A percentile compares a stretch with the other conserved stretches of the same genome.
Conservation (phyloP, 768 basidiomycete species). For the Mycena leptocephala region DNA sequence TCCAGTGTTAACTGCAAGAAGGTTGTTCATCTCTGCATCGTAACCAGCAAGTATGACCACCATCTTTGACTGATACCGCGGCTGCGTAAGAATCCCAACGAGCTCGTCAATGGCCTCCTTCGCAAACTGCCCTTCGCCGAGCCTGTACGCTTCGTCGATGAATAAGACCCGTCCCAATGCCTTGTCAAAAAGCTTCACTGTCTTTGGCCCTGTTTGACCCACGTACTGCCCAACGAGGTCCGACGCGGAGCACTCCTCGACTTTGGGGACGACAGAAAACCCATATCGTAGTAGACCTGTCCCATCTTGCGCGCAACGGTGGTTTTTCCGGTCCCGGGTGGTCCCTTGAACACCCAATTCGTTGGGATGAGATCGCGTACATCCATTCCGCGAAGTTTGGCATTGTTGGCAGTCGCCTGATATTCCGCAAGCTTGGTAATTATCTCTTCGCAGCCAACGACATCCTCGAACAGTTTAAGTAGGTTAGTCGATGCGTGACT, state of each 20-base stretch:
- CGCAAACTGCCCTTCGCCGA: constrained; percentile 74
- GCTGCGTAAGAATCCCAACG: constrained; percentile 74
- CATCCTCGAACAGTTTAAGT: constrained; percentile 71
- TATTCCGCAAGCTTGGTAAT: constrained; percentile 65
- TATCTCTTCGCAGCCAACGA: constrained; percentile 73
- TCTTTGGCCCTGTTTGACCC: constrained; percentile 83
- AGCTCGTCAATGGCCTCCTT: constrained; percentile 84
- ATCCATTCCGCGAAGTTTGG: constrained; percentile 61
- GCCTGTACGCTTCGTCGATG: constrained; percentile 81
- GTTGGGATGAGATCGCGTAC: constrained; percentile 71
- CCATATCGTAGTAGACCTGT: constrained; percentile 69
- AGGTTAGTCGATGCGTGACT: constrained; percentile 67
- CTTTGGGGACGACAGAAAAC: constrained; percentile 65
- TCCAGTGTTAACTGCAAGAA: constrained; percentile 73
- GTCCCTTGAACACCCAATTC: constrained; percentile 83
- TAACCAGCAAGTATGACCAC: constrained; percentile 83
- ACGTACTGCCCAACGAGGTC: constrained; percentile 81
- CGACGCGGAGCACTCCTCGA: constrained; percentile 78
- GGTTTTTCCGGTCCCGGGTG: constrained; percentile 75
- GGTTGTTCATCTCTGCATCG: constrained; percentile 75
- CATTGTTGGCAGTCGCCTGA: constrained; percentile 64
- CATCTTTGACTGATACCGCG: constrained; percentile 70
- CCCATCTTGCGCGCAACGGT: constrained; percentile 68
- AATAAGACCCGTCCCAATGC: constrained; percentile 80
- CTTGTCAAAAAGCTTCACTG: constrained; percentile 71